Evolutionary conservation across 2,329 filamentous ascomycete species (phyloP).

Genomic region (Fusarium citri): DNA sequence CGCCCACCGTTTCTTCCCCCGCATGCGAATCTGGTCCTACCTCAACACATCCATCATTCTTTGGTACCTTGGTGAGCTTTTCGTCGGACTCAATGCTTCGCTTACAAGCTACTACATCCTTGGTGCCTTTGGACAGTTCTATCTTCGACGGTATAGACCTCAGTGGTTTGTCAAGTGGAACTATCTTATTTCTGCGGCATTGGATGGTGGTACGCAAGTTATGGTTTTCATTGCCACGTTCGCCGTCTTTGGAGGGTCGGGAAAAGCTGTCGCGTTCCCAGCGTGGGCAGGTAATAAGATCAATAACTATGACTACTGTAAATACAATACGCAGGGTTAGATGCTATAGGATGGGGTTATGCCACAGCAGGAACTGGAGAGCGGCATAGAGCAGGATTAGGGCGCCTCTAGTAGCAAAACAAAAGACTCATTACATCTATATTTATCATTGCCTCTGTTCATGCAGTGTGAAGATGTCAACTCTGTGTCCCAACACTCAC

Average conservation of each 20-base stretch:
- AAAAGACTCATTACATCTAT: background rate
- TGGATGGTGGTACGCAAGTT: conserved; percentile 62
- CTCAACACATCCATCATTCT: conserved; percentile 63
- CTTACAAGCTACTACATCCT: conserved; percentile 63
- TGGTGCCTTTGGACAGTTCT: conserved; percentile 63
- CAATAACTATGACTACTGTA: conserved; percentile 11
- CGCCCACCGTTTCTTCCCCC: conserved; percentile 50
- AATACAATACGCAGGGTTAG: background rate
- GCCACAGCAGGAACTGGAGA: background rate
- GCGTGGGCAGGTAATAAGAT: conserved; percentile 66
- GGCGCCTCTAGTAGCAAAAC: rapidly evolving
- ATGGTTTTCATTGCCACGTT: conserved; percentile 66
- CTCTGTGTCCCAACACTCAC: rapidly evolving
- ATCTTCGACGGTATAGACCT: conserved; percentile 63
- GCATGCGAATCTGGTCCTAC: conserved; percentile 54
- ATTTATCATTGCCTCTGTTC: too few relatives aligned
- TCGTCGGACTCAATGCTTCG: conserved; percentile 58
- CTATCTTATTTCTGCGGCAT: conserved; percentile 63
- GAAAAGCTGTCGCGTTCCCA: conserved; percentile 57
- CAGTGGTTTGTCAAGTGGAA: conserved; percentile 65
- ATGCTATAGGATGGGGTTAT: background rate
- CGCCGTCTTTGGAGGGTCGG: conserved; percentile 65
- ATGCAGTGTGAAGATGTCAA: background rate
- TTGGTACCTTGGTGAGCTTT: conserved; percentile 23
- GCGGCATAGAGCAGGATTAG: background rate